A percentile compares a stretch with the other conserved stretches of the same genome.
These are phyloP conservation scores for Onygenales sp. DNA, from an alignment of 2,329 filamentous ascomycete genomes.

Conservation along the genomic window DNA sequence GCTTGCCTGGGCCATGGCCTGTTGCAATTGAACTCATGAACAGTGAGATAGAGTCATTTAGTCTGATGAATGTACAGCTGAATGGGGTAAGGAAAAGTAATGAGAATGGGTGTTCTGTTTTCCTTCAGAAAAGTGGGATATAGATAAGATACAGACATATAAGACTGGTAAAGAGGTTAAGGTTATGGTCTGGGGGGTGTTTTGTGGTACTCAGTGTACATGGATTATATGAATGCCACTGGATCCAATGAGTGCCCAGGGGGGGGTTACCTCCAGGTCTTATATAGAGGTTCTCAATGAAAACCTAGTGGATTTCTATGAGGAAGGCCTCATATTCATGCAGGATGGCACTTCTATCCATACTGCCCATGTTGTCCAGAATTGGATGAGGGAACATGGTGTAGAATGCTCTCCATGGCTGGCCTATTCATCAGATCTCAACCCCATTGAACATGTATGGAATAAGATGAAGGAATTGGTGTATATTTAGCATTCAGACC, in stretches of 20 bases:
- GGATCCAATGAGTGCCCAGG: neutral
- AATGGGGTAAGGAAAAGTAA: neutral
- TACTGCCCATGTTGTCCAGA: neutral
- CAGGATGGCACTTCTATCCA: neutral
- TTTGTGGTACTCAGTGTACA: neutral
- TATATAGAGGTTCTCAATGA: slow-evolving; percentile 1
- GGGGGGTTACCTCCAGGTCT: neutral
- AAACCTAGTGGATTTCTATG: neutral
- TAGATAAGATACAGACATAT: neutral
- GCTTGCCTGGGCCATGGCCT: neutral
- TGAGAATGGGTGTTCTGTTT: neutral
- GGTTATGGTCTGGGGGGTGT: neutral
- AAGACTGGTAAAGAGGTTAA: slow-evolving; percentile 1
- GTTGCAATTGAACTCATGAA: fast-evolving
- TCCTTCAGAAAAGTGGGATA: neutral
- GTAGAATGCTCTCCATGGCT: slow-evolving; percentile 4
- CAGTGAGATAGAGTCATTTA: neutral
- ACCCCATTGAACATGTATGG: slow-evolving; percentile 15
- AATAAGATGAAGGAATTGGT: slow-evolving; percentile 11
- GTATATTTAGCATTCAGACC: neutral
- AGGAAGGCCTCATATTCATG: neutral
- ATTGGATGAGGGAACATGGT: neutral
- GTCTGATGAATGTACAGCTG: neutral
- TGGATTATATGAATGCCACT: neutral
- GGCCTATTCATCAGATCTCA: slow-evolving; percentile 16